A percentile compares a stretch with the other conserved stretches of the same genome.
Evolutionary conservation across 2,329 filamentous ascomycete genomes (phyloP).

Genomic region (Penicillium crustosum): DNA sequence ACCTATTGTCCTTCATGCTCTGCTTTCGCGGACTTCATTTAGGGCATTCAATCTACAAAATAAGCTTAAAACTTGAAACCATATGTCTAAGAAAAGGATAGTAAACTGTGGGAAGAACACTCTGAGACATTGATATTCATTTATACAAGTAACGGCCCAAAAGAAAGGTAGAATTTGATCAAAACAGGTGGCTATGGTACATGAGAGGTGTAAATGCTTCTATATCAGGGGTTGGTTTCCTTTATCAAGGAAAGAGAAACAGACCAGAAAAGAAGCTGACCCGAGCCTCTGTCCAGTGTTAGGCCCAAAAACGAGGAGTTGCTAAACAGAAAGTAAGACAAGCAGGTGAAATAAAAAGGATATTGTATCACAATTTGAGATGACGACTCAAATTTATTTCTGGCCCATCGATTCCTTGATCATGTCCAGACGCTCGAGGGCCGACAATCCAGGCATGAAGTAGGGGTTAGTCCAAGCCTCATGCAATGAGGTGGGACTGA

Average conservation of each 20-base stretch:
- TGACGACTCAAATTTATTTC: background rate
- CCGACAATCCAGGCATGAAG: slow-evolving; percentile 37
- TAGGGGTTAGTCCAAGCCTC: slow-evolving; percentile 37
- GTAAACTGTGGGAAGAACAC: background rate
- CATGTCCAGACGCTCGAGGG: slow-evolving; percentile 37
- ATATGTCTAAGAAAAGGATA: background rate
- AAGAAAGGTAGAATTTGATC: slow-evolving; percentile 3
- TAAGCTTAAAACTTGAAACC: background rate
- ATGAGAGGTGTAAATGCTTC: slow-evolving; percentile 11
- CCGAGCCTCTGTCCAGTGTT: background rate
- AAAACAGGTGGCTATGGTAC: slow-evolving; percentile 15
- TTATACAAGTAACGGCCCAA: slow-evolving; percentile 6
- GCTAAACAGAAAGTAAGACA: slow-evolving; percentile 1
- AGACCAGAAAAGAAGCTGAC: background rate
- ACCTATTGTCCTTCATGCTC: background rate
- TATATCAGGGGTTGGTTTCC: background rate
- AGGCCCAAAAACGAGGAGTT: background rate
- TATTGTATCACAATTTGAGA: background rate
- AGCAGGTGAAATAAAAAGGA: background rate
- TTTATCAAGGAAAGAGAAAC: background rate
- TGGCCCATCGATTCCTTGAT: slow-evolving; percentile 28
- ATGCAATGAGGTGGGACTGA: slow-evolving; percentile 44
- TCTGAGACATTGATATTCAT: slow-evolving; percentile 5
- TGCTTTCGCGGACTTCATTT: background rate
- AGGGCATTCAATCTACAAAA: too few relatives aligned